Evolutionary conservation across 306 rosid species (phyloP).

Genomic region (Delonix regia): DNA sequence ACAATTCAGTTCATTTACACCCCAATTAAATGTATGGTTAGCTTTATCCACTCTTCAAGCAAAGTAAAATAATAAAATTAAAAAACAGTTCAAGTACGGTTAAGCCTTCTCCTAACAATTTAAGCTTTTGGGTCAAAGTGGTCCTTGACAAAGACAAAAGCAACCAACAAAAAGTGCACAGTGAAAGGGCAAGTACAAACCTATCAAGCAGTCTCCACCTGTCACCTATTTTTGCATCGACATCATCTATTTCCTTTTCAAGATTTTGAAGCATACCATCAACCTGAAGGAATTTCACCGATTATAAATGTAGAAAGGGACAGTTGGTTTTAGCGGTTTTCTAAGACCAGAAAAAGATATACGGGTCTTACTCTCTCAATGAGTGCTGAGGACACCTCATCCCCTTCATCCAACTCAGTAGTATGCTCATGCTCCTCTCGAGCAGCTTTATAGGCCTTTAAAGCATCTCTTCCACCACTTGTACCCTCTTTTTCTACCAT

Average conservation of each 20-base stretch:
- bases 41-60: background rate
- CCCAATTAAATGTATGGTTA: background rate
- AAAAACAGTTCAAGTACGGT: background rate
- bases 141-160: background rate
- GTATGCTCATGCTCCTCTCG: conserved; percentile 64
- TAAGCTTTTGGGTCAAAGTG: background rate
- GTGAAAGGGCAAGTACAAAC: conserved; percentile 43
- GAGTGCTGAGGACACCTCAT: conserved; percentile 84
- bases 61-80: background rate
- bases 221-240: conserved; percentile 93
- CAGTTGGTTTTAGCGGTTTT: conserved; percentile 9
- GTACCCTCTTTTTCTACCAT: conserved; percentile 80
- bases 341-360: conserved; percentile 8
- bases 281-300: conserved; percentile 59
- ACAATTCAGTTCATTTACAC: background rate
- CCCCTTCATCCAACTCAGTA: conserved; percentile 53
- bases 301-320: conserved; percentile 18
- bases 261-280: conserved; percentile 94
- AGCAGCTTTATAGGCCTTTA: conserved; percentile 88
- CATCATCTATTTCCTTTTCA: conserved; percentile 95
- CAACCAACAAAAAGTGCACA: background rate
- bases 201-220: conserved; percentile 86
- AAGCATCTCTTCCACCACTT: conserved; percentile 67
- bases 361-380: conserved; percentile 63
- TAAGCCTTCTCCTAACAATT: background rate